A percentile compares a stretch with the other conserved stretches of the same genome.
Evolutionary conservation across 2,329 filamentous ascomycete genomes (phyloP).

Genomic region (Berkeleyomyces rouxiae): DNA sequence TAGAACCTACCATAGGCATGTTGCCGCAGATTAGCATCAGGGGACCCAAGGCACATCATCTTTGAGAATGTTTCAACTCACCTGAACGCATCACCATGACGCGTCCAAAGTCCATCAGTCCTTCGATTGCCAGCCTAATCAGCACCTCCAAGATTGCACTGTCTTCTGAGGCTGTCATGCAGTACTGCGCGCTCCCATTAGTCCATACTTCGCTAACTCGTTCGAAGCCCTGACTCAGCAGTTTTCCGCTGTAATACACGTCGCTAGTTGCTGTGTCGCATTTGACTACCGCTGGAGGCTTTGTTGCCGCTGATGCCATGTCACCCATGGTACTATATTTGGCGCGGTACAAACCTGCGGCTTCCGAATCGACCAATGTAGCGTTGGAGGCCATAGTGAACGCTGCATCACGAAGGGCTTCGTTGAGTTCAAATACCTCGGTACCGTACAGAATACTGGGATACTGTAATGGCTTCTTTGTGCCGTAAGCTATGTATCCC

Average conservation of each 20-base stretch:
- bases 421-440: conserved; percentile 52
- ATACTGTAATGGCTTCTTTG: conserved; percentile 36
- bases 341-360: conserved; percentile 35
- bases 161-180: conserved; percentile 57
- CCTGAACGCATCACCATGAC: conserved; percentile 51
- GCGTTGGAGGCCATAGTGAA: conserved; percentile 34
- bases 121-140: conserved; percentile 38
- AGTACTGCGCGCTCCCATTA: conserved; percentile 51
- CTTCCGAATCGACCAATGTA: conserved; percentile 33
- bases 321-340: conserved; percentile 30
- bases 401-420: conserved; percentile 37
- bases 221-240: conserved; percentile 46
- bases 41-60: too few species aligned
- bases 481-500: conserved; percentile 52
- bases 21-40: background rate
- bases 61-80: conserved; percentile 15
- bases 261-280: conserved; percentile 57
- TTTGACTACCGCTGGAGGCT: conserved; percentile 37
- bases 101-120: conserved; percentile 46
- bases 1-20: conserved; percentile 29
- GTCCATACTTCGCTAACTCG: conserved; percentile 48
- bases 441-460: conserved; percentile 47
- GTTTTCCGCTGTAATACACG: conserved; percentile 49
- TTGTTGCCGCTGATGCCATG: conserved; percentile 26
- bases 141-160: conserved; percentile 52